Conservation (phyloP, 805 yeast species). For the Komagataella pastoris region DNA sequence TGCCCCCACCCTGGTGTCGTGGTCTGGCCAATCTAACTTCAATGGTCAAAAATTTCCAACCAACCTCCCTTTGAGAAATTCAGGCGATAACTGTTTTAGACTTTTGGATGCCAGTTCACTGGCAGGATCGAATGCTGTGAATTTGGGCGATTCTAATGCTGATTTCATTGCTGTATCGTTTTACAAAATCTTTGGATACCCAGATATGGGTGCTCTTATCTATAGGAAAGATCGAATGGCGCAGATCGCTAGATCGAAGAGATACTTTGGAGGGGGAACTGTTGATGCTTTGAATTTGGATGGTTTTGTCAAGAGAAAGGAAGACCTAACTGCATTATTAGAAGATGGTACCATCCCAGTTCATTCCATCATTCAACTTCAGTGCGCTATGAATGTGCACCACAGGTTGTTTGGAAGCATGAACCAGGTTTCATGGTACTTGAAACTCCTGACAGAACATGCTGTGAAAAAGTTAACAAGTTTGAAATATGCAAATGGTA, state of each 20-base stretch:
- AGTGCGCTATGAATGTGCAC: slow-evolving; percentile 20
- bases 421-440: slow-evolving; percentile 15
- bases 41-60: slow-evolving; percentile 24
- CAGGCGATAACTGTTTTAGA: slow-evolving; percentile 8
- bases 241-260: slow-evolving; percentile 11
- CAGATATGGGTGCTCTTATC: slow-evolving; percentile 29
- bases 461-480: slow-evolving; percentile 10
- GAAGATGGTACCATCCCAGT: slow-evolving; percentile 33
- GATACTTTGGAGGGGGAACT: slow-evolving; percentile 34
- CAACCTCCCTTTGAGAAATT: slow-evolving; percentile 5
- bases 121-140: slow-evolving; percentile 21
- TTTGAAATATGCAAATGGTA: slow-evolving; percentile 11
- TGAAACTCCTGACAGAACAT: slow-evolving; percentile 12
- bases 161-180: slow-evolving; percentile 27
- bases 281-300: slow-evolving; percentile 21
- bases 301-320: slow-evolving; percentile 11
- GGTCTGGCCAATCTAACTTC: slow-evolving; percentile 32
- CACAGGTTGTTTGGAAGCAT: slow-evolving; percentile 18
- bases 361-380: slow-evolving; percentile 23
- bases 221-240: slow-evolving; percentile 13
- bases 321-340: slow-evolving; percentile 9
- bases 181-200: slow-evolving; percentile 31
- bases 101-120: slow-evolving; percentile 25
- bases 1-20: slow-evolving; percentile 17
- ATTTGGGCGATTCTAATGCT: slow-evolving; percentile 10